Percentiles rank a stretch among this genome's conserved stretches.
Conservation (phyloP, 2,329 filamentous ascomycete species). For the Aspergillus fructus region DNA sequence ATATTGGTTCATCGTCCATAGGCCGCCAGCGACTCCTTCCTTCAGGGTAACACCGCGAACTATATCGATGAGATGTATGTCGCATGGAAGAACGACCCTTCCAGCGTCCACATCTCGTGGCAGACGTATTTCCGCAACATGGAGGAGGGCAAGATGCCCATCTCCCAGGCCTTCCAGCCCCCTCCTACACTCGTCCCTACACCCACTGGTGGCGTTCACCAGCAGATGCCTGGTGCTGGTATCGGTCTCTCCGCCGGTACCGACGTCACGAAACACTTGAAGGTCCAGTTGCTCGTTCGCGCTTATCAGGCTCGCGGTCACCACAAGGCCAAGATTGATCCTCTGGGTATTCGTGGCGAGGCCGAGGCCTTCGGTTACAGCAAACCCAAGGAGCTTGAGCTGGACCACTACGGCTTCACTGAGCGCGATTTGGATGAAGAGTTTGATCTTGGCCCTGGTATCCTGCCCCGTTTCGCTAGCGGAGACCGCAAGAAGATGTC, state of each 20-base stretch:
- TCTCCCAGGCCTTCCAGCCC: slow-evolving; percentile 94
- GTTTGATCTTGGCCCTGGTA: slow-evolving; percentile 89
- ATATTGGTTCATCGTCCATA: slow-evolving; percentile 31
- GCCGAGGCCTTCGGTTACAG: slow-evolving; percentile 79
- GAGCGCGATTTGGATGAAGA: slow-evolving; percentile 92
- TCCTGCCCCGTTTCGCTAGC: slow-evolving; percentile 88
- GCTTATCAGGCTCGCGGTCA: slow-evolving; percentile 98
- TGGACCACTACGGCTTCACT: slow-evolving; percentile 92
- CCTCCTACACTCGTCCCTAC: slow-evolving; percentile 87
- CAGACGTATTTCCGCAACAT: slow-evolving; percentile 99
- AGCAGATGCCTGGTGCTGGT: slow-evolving; percentile 68
- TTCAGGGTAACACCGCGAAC: slow-evolving; percentile 94
- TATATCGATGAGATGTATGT: slow-evolving; percentile 99
- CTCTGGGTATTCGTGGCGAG: slow-evolving; percentile 87
- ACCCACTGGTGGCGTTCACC: slow-evolving; percentile 74
- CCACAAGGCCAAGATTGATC: slow-evolving; percentile 97
- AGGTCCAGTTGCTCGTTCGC: slow-evolving; percentile 94
- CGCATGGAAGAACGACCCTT: slow-evolving; percentile 91
- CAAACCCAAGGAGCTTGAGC: slow-evolving; percentile 87
- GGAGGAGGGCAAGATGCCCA: slow-evolving; percentile 96
- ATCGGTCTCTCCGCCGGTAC: slow-evolving; percentile 67
- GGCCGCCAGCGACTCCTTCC: slow-evolving; percentile 93
- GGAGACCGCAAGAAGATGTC: slow-evolving; percentile 94
- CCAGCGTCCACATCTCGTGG: slow-evolving; percentile 96
- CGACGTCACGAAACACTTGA: slow-evolving; percentile 92